These are phyloP conservation scores for Hexamita inflata DNA, from an alignment of 208 protist genomes.

Conservation along the genomic window DNA sequence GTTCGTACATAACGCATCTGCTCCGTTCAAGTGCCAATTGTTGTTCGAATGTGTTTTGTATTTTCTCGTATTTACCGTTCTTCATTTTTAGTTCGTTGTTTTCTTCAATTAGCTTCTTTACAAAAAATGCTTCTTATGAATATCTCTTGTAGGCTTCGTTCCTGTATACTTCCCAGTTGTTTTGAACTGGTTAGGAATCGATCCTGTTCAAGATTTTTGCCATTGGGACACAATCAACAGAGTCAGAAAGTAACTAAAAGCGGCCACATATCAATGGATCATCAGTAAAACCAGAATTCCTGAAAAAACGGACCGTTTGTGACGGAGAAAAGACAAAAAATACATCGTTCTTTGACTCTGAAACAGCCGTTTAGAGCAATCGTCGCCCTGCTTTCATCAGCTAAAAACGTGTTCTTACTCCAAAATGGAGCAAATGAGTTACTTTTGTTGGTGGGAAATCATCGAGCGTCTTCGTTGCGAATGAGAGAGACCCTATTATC, in stretches of 20 bases:
- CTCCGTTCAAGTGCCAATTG: slow-evolving; percentile 3
- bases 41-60: background rate
- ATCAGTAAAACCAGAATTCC: background rate
- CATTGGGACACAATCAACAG: too few species aligned
- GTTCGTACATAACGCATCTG: slow-evolving; percentile 26
- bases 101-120: background rate
- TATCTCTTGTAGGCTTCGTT: background rate
- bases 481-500: background rate
- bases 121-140: background rate
- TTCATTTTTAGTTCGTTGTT: background rate
- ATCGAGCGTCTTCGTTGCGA: background rate
- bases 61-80: background rate
- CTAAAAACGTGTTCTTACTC: background rate
- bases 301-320: background rate
- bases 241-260: background rate
- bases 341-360: background rate
- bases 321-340: background rate
- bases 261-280: background rate
- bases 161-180: too few species aligned
- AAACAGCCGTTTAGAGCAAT: background rate
- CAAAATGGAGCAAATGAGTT: background rate
- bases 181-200: too few species aligned
- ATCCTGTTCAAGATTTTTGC: too few species aligned
- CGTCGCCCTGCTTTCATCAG: background rate
- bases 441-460: background rate